A percentile compares a stretch with the other conserved stretches of the same genome.
phyloP scores from a whole-genome alignment of 2,329 filamentous ascomycete genomes.

The Colletotrichum cordylinicola region DNA sequence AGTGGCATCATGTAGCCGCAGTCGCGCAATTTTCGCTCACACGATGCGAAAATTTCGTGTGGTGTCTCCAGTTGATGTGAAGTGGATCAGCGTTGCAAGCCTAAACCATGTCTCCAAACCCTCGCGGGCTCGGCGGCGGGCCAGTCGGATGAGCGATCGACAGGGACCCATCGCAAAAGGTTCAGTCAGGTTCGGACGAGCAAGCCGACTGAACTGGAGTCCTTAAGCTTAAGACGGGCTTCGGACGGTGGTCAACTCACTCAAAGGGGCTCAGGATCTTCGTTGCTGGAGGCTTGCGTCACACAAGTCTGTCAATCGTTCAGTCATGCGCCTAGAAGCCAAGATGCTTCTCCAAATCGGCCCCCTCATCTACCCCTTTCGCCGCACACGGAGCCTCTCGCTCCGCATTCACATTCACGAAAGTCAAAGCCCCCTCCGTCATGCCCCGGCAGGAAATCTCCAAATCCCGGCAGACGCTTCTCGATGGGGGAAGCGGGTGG shows the following conservation, averaged over 20 bases:
- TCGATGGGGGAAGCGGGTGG: not conserved
- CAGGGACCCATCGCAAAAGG: not conserved
- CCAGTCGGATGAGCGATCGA: not conserved
- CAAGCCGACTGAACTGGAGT: not conserved
- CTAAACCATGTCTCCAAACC: not conserved
- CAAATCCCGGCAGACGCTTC: not conserved
- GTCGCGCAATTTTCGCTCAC: not conserved
- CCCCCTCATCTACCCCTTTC: not conserved
- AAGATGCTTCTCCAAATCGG: not conserved
- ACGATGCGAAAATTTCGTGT: not conserved
- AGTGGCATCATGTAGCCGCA: not conserved
- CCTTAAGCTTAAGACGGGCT: not conserved
- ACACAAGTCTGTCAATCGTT: not conserved
- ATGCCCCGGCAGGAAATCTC: not conserved
- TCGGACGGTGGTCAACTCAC: not conserved
- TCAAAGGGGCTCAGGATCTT: not conserved
- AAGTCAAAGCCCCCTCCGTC: not conserved
- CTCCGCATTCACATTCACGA: not conserved
- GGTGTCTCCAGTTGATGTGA: not conserved
- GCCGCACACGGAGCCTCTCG: slow-evolving; percentile 3
- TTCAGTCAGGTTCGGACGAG: not conserved
- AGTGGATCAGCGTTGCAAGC: not conserved
- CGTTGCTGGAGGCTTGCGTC: not conserved
- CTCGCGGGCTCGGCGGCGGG: not conserved
- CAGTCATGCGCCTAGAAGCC: not conserved